phyloP scores from a whole-genome alignment of 2,329 filamentous ascomycete species.

The Rachicladosporium sp. region DNA sequence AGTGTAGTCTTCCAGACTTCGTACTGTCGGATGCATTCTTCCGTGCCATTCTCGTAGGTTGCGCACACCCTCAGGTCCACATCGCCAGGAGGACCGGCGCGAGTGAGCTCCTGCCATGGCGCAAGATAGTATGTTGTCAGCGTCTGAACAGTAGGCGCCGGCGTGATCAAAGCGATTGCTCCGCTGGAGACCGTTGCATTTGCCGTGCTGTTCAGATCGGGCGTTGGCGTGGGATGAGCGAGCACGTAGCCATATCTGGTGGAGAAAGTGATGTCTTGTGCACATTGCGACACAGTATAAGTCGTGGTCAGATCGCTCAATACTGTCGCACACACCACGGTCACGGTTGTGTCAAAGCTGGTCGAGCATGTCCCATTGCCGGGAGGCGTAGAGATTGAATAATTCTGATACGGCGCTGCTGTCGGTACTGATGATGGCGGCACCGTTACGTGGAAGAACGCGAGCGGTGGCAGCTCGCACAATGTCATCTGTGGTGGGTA shows the following conservation, averaged over 20 bases:
- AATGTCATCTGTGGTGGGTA: slow-evolving; percentile 31
- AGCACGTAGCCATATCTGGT: slow-evolving; percentile 32
- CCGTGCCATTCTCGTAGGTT: slow-evolving; percentile 22
- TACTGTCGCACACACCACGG: slow-evolving; percentile 33
- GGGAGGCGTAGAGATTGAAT: slow-evolving; percentile 20
- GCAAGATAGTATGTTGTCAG: slow-evolving; percentile 34
- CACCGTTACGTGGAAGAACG: slow-evolving; percentile 20
- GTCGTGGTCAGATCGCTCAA: slow-evolving; percentile 29
- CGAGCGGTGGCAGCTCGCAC: slow-evolving; percentile 28
- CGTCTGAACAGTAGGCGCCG: slow-evolving; percentile 25
- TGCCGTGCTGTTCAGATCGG: slow-evolving; percentile 7
- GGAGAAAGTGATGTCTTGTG: slow-evolving; percentile 35
- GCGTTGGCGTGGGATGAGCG: slow-evolving; percentile 24
- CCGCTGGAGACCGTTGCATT: slow-evolving; percentile 6
- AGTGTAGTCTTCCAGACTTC: slow-evolving; percentile 31
- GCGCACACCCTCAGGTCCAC: slow-evolving; percentile 32
- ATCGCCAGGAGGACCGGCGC: slow-evolving; percentile 25
- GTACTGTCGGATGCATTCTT: slow-evolving; percentile 29
- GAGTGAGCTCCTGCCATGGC: slow-evolving; percentile 31
- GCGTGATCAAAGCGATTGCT: slow-evolving; percentile 21
- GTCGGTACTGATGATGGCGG: slow-evolving; percentile 18
- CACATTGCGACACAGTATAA: slow-evolving; percentile 30
- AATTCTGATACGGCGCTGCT: slow-evolving; percentile 26
- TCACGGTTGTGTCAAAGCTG: slow-evolving; percentile 27
- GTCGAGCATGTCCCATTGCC: slow-evolving; percentile 28